Conservation (phyloP, 306 rosid genomes). For the Inga leiocalycina region DNA sequence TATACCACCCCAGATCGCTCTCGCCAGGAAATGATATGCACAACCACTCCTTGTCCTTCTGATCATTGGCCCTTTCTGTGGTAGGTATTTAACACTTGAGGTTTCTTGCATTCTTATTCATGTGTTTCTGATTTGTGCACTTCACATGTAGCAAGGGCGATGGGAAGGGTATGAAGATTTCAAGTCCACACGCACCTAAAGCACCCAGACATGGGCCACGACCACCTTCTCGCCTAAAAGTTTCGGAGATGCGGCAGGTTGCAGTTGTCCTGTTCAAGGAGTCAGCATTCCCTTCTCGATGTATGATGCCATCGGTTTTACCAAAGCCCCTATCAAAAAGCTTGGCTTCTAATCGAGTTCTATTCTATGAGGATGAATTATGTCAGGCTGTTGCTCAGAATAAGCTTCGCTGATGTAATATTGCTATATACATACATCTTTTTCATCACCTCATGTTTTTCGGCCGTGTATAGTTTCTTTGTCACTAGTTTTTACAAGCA, state of each 20-base stretch:
- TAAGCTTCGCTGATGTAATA: constrained; percentile 65
- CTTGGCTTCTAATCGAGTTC: constrained; percentile 85
- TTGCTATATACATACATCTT: not conserved
- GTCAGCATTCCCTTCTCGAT: constrained; percentile 66
- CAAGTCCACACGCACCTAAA: constrained; percentile 84
- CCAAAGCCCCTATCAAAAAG: constrained; percentile 84
- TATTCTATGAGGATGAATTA: constrained; percentile 92
- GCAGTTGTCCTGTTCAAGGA: constrained; percentile 95
- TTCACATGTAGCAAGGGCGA: constrained; percentile 64
- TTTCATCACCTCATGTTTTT: constrained; percentile 26
- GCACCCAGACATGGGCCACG: constrained; percentile 94
- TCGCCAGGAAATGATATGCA: constrained; percentile 71
- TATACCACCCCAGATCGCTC: constrained; percentile 94
- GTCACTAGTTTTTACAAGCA: constrained; percentile 33
- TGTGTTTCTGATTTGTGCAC: constrained; percentile 1
- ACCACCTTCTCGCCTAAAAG: constrained; percentile 88
- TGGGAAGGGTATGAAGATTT: constrained; percentile 56
- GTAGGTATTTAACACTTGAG: constrained; percentile 34
- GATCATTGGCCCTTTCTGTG: constrained; percentile 86
- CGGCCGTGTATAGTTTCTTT: constrained; percentile 52
- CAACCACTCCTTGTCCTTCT: constrained; percentile 70
- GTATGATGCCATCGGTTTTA: constrained; percentile 73
- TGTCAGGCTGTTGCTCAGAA: constrained; percentile 98
- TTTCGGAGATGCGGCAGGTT: constrained; percentile 86
- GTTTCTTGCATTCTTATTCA: constrained; percentile 7